Base-by-base conservation (phyloP, 495 filamentous ascomycete species). In the Achaetomiella virescens region DNA sequence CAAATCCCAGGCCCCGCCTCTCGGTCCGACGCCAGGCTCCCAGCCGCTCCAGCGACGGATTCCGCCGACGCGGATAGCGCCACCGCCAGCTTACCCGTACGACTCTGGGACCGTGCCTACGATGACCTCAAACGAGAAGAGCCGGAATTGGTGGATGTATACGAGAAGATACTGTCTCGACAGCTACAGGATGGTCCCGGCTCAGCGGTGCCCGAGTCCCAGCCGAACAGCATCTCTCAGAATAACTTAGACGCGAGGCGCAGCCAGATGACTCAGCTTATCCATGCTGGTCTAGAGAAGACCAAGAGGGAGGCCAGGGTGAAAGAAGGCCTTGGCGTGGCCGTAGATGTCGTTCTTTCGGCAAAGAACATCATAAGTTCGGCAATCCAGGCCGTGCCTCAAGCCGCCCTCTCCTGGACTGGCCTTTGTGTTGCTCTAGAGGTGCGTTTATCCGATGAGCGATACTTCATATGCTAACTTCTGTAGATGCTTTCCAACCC, bases 51-150 rank as follows among this genome's bases (percentile, higher is more conserved):
- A 14, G 37, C 37, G 8, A 40, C 8, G 10, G n/a, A 40, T 17
- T 40, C n/a, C 37, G 17, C 37, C 37, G 37, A 40, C 37, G 37
- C 5, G 37, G n/a, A 40, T 40, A n/a, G n/a, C 37, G 37, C 37
- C 17, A 11, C 37, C n/a, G n/a, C 37, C 4, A 40, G 37, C n/a
- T 40, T 40, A 40, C 54, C 51, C 25, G 20, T 33, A 55, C 25
- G 15, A 24, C 31, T 64, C 33, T 64, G 54, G 61, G 46, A 59
- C n/a, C 3, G 22, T 31, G 59, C 59, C 18, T 64, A 64, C 35
- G 49, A 64, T 36, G 22, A 17, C 7, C 54, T 64, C 51, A 64
- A 59, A 55, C 1, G 24, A 21, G 52, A 55, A n/a, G 59, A 64
- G 12, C 31, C 48, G 1, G 42, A 41, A 36, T 52, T 64, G 25